Evolutionary conservation across 164 flowering plant species (phyloP), one percentile per base, ranked within the genome.

Genomic region (Tetrastigma voinierianum): DNA sequence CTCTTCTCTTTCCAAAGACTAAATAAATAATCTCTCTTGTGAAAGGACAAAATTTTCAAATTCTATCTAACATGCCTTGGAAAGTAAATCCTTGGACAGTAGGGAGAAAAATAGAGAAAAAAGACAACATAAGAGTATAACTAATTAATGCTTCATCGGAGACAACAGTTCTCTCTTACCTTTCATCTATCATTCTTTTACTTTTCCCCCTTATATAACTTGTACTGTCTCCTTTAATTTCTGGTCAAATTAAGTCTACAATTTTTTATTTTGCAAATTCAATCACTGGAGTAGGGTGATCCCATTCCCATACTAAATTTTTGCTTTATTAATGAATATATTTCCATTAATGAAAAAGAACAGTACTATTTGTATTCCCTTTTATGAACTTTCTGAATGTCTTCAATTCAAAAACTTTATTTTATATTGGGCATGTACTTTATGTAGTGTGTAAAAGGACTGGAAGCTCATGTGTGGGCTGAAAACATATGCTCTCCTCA

Each of bases 81-180:
- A 71, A 71, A 71, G 74, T 65, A 71, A 71, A 71, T 65, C 19
- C 74, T 65, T 71, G 74, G 74, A 65, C 46, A 9, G 19, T 51
- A 19, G 65, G 64, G 45, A 52, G 60, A 51, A 19, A 3, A 53
- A 7, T 51, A 25, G n/a, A 9, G 23, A 20, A 32, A 32, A 14
- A n/a, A 11, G 62, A 57, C 68, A 57, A 64, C 20, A 20, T 14
- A 3, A 17, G 40, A 32, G 61, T 46, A 54, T 65, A 19, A 65
- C 19, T 20, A 51, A 32, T 14, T 20, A 56, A 21, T 16, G 19
- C 52, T 49, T 49, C 9, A 16, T 57, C 19, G 61, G 46, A 15
- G 61, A 57, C 61, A 57, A 57, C n/a, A 24, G 18, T 32, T 9
- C 9, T 21, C 13, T 9, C 32, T 23, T 14, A 25, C 45, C 11